Evolutionary conservation across 1,284 basidiomycete species (phyloP).

Genomic region (Coniferiporia weirii): DNA sequence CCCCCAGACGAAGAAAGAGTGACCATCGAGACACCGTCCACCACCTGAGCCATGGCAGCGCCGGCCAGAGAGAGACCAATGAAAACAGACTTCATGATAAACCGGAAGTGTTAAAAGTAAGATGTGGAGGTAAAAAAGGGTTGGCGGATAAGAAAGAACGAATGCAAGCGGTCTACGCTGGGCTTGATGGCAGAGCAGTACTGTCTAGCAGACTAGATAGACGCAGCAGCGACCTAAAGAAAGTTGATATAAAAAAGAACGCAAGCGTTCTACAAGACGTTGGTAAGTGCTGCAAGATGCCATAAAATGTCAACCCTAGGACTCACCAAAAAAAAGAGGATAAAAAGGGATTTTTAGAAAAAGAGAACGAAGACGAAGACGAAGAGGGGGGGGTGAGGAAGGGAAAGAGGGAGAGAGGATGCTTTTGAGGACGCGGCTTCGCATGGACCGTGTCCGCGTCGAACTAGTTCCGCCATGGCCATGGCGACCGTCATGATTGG

Average conservation of each 20-base stretch:
- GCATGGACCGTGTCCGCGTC: constrained; percentile 22
- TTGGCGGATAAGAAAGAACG: constrained; percentile 33
- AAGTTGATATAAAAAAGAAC: constrained; percentile 28
- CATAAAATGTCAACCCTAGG: not conserved
- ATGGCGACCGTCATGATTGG: constrained; percentile 28
- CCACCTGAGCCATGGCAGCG: constrained; percentile 51
- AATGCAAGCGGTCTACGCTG: constrained; percentile 69
- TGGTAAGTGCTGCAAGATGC: not conserved
- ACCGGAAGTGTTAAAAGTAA: not conserved
- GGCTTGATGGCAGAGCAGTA: constrained; percentile 29
- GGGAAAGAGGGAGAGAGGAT: constrained; percentile 26
- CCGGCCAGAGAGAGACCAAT: constrained; percentile 52
- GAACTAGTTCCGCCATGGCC: constrained; percentile 9
- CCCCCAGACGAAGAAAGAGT: constrained; percentile 21
- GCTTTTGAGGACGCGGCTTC: constrained; percentile 6
- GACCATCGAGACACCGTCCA: constrained; percentile 47
- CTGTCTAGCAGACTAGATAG: constrained; percentile 52
- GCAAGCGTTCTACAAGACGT: constrained; percentile 37
- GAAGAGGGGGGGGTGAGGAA: constrained; percentile 30
- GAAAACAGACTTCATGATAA: constrained; percentile 56
- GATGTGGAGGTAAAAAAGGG: constrained; percentile 13
- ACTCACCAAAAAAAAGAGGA: constrained; percentile 18
- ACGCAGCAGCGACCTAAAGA: constrained; percentile 27
- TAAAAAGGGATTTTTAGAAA: constrained; percentile 33
- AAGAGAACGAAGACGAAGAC: constrained; percentile 31